A percentile compares a stretch with the other conserved stretches of the same genome.
Evolutionary conservation across 352 stramenopile genomes (phyloP).

Genomic region (Phytophthora ramorum): DNA sequence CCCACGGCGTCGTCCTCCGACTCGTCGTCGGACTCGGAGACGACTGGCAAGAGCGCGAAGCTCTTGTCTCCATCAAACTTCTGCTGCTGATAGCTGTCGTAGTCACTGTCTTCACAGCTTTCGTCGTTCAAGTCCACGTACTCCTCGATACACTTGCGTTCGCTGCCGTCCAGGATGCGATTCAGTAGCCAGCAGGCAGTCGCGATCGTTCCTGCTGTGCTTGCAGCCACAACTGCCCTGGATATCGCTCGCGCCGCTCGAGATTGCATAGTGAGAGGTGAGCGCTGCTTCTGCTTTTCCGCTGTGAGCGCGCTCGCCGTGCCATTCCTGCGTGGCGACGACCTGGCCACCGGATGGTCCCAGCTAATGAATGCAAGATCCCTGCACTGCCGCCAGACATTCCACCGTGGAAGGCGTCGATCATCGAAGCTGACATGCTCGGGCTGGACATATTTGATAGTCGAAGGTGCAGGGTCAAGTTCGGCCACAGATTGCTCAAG

Average conservation of each 20-base stretch:
- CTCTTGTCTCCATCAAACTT: constrained; percentile 5
- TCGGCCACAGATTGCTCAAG: not conserved
- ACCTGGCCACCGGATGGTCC: constrained; percentile 9
- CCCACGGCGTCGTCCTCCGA: constrained; percentile 19
- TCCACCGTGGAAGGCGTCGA: constrained; percentile 1
- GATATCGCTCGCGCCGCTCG: constrained; percentile 26
- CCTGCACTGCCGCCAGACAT: constrained; percentile 19
- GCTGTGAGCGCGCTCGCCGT: constrained; percentile 15
- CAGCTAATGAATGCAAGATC: constrained; percentile 15
- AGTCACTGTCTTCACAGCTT: not conserved
- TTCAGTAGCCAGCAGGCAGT: constrained; percentile 32
- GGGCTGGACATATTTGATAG: constrained; percentile 20
- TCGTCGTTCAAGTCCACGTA: not conserved
- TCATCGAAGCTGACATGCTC: constrained; percentile 8
- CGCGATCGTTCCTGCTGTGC: constrained; percentile 31
- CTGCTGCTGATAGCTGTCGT: constrained; percentile 5
- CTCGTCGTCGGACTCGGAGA: constrained; percentile 33
- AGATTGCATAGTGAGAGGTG: constrained; percentile 31
- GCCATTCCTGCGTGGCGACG: constrained; percentile 3
- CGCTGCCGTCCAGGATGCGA: constrained; percentile 20
- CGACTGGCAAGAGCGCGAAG: constrained; percentile 27
- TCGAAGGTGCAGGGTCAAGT: not conserved
- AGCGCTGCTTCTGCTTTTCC: constrained; percentile 17
- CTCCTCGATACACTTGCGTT: constrained; percentile 13
- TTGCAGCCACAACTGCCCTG: constrained; percentile 23